phyloP scores from a whole-genome alignment of 306 rosid species.

The Gleditsia sinensis region DNA sequence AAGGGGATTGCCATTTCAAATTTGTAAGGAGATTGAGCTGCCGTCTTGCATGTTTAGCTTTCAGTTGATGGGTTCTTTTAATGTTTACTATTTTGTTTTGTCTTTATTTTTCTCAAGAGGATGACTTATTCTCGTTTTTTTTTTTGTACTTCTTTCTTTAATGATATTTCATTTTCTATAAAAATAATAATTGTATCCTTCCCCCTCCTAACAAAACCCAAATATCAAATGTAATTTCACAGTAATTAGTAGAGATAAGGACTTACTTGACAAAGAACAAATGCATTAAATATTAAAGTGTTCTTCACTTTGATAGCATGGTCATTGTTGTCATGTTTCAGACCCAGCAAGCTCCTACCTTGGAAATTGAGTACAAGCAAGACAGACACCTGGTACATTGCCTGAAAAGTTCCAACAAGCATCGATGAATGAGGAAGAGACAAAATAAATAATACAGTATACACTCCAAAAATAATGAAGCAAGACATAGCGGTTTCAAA shows the following conservation, averaged over 20 bases:
- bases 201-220: background rate
- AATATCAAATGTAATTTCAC: conserved; percentile 7
- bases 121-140: no score
- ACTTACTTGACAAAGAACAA: conserved; percentile 94
- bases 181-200: background rate
- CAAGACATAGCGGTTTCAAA: background rate
- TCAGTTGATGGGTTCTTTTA: no score
- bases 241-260: background rate
- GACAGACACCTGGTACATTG: conserved; percentile 77
- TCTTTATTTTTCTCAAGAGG: no score
- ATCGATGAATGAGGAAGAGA: conserved; percentile 3
- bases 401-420: conserved; percentile 52
- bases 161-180: no score
- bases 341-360: conserved; percentile 59
- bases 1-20: no score
- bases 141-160: background rate
- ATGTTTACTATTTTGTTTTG: no score
- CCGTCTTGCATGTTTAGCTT: no score
- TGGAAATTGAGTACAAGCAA: conserved; percentile 73
- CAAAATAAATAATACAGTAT: conserved; percentile 1
- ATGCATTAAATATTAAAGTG: conserved; percentile 87
- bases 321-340: conserved; percentile 26
- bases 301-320: conserved; percentile 71
- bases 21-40: no score
- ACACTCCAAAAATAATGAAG: background rate